Conservation (phyloP, 805 yeast species). For the Saturnispora kantuleensis region DNA sequence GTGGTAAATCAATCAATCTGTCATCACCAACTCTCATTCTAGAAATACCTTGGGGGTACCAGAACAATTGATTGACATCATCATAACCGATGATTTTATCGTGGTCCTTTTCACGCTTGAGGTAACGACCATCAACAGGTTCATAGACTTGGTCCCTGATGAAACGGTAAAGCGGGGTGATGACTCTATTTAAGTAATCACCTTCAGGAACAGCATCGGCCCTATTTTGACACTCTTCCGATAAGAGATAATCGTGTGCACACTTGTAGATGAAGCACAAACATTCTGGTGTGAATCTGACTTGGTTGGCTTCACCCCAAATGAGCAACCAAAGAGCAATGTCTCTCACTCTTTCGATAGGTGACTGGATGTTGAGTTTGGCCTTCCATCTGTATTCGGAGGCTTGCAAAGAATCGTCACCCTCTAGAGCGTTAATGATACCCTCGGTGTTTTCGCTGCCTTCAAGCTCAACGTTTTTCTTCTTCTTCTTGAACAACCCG, state of each 20-base stretch:
- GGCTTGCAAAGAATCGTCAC: conserved; percentile 78
- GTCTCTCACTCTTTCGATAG: conserved; percentile 75
- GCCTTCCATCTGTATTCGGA: conserved; percentile 80
- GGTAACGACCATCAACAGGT: conserved; percentile 69
- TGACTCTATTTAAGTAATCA: conserved; percentile 82
- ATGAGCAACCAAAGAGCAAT: conserved; percentile 62
- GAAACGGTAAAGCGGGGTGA: conserved; percentile 82
- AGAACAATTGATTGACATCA: conserved; percentile 95
- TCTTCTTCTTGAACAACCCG: conserved; percentile 31
- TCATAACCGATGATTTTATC: conserved; percentile 83
- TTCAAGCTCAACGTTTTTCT: conserved; percentile 65
- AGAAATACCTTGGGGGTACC: conserved; percentile 99
- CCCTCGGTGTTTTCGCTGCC: conserved; percentile 58
- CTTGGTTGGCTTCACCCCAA: conserved; percentile 92
- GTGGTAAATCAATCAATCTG: conserved; percentile 81
- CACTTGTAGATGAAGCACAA: conserved; percentile 92
- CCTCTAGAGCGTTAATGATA: conserved; percentile 56
- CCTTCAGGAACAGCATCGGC: conserved; percentile 78
- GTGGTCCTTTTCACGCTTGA: conserved; percentile 80
- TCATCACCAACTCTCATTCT: conserved; percentile 85
- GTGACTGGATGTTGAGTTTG: conserved; percentile 59
- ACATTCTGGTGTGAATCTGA: conserved; percentile 85
- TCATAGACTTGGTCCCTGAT: conserved; percentile 76
- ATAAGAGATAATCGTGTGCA: conserved; percentile 79
- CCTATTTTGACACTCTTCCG: conserved; percentile 87